Evolutionary conservation across 495 filamentous ascomycete genomes (phyloP), one percentile per base, ranked within the genome.

Genomic region (Podospora bellae-mahoneyi): DNA sequence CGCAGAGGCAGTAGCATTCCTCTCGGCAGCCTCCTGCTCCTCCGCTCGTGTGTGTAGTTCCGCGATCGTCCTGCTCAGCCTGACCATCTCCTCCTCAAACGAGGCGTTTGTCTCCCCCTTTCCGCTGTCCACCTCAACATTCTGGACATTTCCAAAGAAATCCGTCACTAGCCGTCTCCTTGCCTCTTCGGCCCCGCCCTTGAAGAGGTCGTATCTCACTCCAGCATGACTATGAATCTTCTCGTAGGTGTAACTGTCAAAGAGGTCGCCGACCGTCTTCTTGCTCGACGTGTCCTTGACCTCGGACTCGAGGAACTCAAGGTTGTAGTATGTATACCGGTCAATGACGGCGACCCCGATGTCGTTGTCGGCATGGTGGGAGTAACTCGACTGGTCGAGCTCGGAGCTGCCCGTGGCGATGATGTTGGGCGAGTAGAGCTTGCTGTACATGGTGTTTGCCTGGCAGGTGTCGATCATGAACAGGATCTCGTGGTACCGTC

Each of bases 381-480:
- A 95, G 75, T 98, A 98, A 0, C 90, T 93, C 7, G 91, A 95
- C 78, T 99, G 91, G 76, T 98, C 93, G 64, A 97, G 89, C 78
- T 94, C 93, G 48, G 90, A 94, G 65, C 91, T 94, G 7, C 95
- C 95, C 0, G 95, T 99, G 2, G 96, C 96, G 67, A 99, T 90
- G 71, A 99, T 97, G 67, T 97, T 97, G 27, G 95, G 94, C 27
- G 91, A 94, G 82, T 98, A 98, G 78, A 99, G 91, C 78, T 97
- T 94, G 75, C 87, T 92, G 82, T 96, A 99, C 92, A 99, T 97
- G 15, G 95, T 99, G 73, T 99, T 99, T 53, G 95, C 95, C 81
- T 99, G 95, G 80, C 95, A 99, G 0, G 95, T 99, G 80, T 99
- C 95, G 80, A 99, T 98, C 95, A 99, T 99, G 83, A 99, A 99